A percentile compares a stretch with the other conserved stretches of the same genome.
Conservation (phyloP, 139 green algal genomes). For the Chlorella vulgaris region DNA sequence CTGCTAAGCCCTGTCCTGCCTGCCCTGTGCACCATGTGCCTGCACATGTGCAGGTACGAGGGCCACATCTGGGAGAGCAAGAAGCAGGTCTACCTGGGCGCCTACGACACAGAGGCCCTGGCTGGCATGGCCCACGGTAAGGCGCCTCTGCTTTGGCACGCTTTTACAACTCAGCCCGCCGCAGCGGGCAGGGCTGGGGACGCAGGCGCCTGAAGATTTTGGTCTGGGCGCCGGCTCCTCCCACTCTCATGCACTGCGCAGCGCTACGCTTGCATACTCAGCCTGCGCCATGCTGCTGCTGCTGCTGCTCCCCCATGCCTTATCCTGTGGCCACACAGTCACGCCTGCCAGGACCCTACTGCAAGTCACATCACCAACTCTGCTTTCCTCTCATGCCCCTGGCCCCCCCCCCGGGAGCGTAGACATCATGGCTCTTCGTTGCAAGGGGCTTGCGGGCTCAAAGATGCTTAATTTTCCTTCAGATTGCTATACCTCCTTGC, state of each 20-base stretch:
- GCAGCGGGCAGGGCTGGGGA: no score
- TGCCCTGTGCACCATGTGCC: background rate
- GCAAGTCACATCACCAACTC: background rate
- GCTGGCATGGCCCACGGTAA: constrained; percentile 44
- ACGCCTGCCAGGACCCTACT: no score
- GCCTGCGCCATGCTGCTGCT: no score
- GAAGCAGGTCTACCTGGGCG: constrained; percentile 46
- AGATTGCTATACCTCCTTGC: constrained; percentile 16
- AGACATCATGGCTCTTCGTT: constrained; percentile 51
- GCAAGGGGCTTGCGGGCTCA: constrained; percentile 15
- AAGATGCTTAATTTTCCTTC: constrained; percentile 40
- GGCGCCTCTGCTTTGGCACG: background rate
- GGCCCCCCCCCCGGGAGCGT: background rate
- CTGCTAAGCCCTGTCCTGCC: background rate
- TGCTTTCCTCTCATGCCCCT: no score
- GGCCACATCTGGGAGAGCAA: constrained; percentile 49
- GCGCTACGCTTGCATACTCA: no score
- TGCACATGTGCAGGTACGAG: constrained; percentile 39
- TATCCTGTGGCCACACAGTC: no score
- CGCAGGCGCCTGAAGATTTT: no score
- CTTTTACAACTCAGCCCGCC: no score
- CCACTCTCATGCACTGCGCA: no score
- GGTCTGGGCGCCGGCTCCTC: no score
- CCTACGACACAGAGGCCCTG: constrained; percentile 40
- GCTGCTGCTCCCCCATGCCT: no score